These are phyloP conservation scores for Verbena officinalis DNA, from an alignment of 257 asterid genomes.

Conservation along the genomic window DNA sequence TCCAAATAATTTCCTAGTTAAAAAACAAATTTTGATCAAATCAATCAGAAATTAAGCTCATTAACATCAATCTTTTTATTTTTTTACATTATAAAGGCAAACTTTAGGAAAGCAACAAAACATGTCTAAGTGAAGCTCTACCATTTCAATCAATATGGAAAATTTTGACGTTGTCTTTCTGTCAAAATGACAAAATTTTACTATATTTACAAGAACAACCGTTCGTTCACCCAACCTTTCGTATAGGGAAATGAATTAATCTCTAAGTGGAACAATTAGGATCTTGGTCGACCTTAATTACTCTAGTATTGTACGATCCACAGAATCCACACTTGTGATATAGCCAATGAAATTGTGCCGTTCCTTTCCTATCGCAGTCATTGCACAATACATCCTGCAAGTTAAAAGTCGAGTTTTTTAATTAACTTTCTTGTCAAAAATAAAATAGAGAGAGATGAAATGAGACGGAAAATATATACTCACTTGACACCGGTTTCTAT, in stretches of 20 bases:
- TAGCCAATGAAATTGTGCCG: slow-evolving; percentile 91
- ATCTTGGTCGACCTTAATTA: slow-evolving; percentile 72
- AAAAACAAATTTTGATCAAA: no score
- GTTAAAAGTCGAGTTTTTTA: not conserved
- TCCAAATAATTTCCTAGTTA: no score
- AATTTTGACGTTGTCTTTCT: not conserved
- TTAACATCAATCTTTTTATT: no score
- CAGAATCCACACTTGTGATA: slow-evolving; percentile 88
- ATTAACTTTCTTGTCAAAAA: not conserved
- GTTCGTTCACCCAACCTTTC: slow-evolving; percentile 15
- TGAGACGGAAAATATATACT: slow-evolving; percentile 4
- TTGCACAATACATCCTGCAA: slow-evolving; percentile 85
- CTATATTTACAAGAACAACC: slow-evolving; percentile 23
- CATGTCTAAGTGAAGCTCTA: not conserved
- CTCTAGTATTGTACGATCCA: slow-evolving; percentile 89
- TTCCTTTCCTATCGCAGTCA: slow-evolving; percentile 81
- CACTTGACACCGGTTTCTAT: slow-evolving; percentile 81
- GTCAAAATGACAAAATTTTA: slow-evolving; percentile 4
- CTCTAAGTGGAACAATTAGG: slow-evolving; percentile 57
- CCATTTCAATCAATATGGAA: not conserved
- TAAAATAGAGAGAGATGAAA: not conserved
- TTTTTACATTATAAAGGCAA: no score
- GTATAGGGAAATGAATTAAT: slow-evolving; percentile 26
- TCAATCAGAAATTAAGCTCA: no score
- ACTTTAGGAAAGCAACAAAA: not conserved